A percentile compares a stretch with the other conserved stretches of the same genome.
These are phyloP conservation scores for Starmerella bacillaris DNA, from an alignment of 805 yeast genomes.

Conservation along the genomic window DNA sequence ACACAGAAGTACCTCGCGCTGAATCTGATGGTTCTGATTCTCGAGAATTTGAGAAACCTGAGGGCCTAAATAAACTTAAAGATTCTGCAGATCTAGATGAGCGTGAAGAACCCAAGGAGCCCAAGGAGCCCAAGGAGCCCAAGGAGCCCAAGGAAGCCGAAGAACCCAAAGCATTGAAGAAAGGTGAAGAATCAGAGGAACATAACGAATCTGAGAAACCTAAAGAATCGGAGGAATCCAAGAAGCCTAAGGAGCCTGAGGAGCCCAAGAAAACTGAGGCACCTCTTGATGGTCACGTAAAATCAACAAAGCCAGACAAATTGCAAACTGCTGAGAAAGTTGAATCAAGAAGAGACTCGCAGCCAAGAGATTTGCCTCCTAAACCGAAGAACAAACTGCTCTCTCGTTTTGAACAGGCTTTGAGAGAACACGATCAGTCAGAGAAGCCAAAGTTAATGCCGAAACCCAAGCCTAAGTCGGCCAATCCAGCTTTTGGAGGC, in stretches of 20 bases:
- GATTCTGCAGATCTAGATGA: background rate
- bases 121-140: constrained; percentile 1
- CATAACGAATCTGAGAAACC: constrained; percentile 1
- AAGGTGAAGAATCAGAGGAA: constrained; percentile 1
- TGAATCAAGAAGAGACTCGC: background rate
- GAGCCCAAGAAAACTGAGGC: background rate
- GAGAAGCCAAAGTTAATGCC: constrained; percentile 12
- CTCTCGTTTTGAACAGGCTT: constrained; percentile 13
- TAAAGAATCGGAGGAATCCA: background rate
- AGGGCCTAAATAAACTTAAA: constrained; percentile 1
- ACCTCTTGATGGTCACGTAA: background rate
- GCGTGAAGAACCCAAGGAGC: background rate
- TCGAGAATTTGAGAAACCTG: background rate
- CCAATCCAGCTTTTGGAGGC: background rate
- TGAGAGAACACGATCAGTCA: constrained; percentile 10
- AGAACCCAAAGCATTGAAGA: background rate
- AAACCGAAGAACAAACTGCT: constrained; percentile 11
- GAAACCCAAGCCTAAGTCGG: constrained; percentile 5
- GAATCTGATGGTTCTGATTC: background rate
- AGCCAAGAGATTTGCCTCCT: constrained; percentile 5
- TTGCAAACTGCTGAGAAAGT: constrained; percentile 1
- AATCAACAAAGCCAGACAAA: constrained; percentile 1
- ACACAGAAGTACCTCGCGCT: background rate
- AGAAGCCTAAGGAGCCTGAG: constrained; percentile 1
- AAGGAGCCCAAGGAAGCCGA: constrained; percentile 1